Conservation (phyloP, 805 yeast species). For the Kazachstania africana region DNA sequence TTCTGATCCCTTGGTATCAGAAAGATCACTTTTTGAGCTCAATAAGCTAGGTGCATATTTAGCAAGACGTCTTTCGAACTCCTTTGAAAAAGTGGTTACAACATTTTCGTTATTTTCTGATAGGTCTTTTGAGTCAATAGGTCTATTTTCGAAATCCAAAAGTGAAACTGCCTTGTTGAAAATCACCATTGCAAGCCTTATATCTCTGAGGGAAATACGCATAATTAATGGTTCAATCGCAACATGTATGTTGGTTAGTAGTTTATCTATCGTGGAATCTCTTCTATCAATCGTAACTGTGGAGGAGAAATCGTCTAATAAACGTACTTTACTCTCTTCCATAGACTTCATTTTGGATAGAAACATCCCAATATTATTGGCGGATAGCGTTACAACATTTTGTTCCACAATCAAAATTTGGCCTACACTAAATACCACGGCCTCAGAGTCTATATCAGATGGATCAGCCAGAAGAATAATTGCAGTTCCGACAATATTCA, state of each 20-base stretch:
- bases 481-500: constrained; percentile 69
- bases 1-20: constrained; percentile 2
- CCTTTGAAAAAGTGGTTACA: constrained; percentile 37
- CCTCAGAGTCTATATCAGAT: constrained; percentile 56
- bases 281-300: constrained; percentile 63
- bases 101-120: background rate
- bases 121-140: constrained; percentile 9
- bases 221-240: constrained; percentile 71
- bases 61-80: constrained; percentile 46
- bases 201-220: constrained; percentile 79
- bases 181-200: constrained; percentile 64
- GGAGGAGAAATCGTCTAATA: constrained; percentile 81
- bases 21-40: constrained; percentile 28
- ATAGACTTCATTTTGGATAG: constrained; percentile 60
- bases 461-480: constrained; percentile 76
- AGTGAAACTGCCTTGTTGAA: constrained; percentile 58
- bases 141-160: constrained; percentile 15
- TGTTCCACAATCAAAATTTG: constrained; percentile 64
- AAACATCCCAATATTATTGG: constrained; percentile 78
- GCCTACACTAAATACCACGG: constrained; percentile 79
- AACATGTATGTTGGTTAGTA: constrained; percentile 52
- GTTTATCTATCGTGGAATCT: constrained; percentile 46
- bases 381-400: constrained; percentile 51
- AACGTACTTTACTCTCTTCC: constrained; percentile 51
- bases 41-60: constrained; percentile 57